Evolutionary conservation across 1,284 basidiomycete species (phyloP).

Genomic region (Grifola frondosa): DNA sequence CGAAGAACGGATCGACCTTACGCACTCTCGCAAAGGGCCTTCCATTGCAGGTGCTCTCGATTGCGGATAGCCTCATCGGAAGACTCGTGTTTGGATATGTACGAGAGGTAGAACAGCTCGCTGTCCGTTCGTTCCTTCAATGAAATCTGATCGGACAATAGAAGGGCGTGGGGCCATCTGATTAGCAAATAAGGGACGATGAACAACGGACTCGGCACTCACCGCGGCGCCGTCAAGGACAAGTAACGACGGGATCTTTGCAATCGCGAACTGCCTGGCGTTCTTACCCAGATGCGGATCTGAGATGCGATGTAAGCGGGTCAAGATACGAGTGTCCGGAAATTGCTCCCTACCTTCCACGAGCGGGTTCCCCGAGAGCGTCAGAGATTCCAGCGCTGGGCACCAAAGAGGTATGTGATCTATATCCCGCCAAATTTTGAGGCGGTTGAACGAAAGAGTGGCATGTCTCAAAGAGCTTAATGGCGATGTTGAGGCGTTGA

Average conservation of each 20-base stretch:
- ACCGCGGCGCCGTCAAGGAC: slow-evolving; percentile 72
- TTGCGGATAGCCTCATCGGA: slow-evolving; percentile 44
- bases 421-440: slow-evolving; percentile 67
- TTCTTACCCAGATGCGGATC: slow-evolving; percentile 42
- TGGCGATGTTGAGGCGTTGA: slow-evolving; percentile 23
- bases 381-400: slow-evolving; percentile 59
- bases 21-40: slow-evolving; percentile 62
- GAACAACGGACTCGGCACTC: slow-evolving; percentile 32
- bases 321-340: no score
- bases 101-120: slow-evolving; percentile 82
- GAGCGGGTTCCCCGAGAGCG: slow-evolving; percentile 62
- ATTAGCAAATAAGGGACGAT: slow-evolving; percentile 2
- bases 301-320: slow-evolving; percentile 19
- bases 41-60: slow-evolving; percentile 62
- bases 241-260: slow-evolving; percentile 64
- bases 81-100: slow-evolving; percentile 46
- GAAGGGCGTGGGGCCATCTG: neutral
- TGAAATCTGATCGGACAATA: slow-evolving; percentile 51
- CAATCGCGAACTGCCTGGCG: slow-evolving; percentile 68
- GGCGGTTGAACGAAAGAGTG: slow-evolving; percentile 61
- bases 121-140: slow-evolving; percentile 78
- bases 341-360: slow-evolving; percentile 54
- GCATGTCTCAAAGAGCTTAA: slow-evolving; percentile 46
- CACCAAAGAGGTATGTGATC: slow-evolving; percentile 71
- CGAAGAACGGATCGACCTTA: slow-evolving; percentile 12